Evolutionary conservation across 1,284 basidiomycete genomes (phyloP), one percentile per base, ranked within the genome.

Genomic region (Ganoderma resinaceum): DNA sequence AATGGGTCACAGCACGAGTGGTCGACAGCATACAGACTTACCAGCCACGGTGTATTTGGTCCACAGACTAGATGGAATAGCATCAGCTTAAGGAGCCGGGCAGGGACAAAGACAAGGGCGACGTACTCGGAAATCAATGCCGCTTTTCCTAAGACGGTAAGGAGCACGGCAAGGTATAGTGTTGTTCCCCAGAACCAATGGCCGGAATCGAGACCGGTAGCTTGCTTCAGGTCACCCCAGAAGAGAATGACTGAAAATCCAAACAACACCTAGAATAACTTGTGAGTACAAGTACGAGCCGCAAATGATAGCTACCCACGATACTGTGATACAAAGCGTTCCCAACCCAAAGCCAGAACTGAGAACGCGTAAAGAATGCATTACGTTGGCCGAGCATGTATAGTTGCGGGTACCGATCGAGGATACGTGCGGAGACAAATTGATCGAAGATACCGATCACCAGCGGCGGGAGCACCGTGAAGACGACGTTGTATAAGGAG

Each of bases 151-250:
- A 99, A 87, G 9, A 99, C 97, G 0, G 97, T 99, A 66, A 98
- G 85, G 40, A 99, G 86, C 6, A 98, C 95, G 2, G 94, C 90
- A 60, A 99, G 89, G 80, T 99, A 99, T 20, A 99, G 83, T 23
- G 94, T 94, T 3, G 96, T 98, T 63, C 98, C 98, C 97, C 97
- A 99, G 75, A 97, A 94, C 98, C 98, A 99, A 80, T 96, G 92
- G 8, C 97, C 97, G 14, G 92, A 89, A 78, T 96, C 93, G 72
- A 90, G 86, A 0, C 98, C 98, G 66, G 90, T 86, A 1, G 86
- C 80, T 66, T 94, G 89, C 75, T 96, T 93, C 70, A 97, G 82
- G 77, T 96, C 95, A 40, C 93, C 94, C 92, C 95, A 96, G 82
- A 98, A 99, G 52, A 97, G 85, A 67, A 96, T 87, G 61, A 96